Evolutionary conservation across 2,329 filamentous ascomycete species (phyloP).

Genomic region (Colletotrichum sp.): DNA sequence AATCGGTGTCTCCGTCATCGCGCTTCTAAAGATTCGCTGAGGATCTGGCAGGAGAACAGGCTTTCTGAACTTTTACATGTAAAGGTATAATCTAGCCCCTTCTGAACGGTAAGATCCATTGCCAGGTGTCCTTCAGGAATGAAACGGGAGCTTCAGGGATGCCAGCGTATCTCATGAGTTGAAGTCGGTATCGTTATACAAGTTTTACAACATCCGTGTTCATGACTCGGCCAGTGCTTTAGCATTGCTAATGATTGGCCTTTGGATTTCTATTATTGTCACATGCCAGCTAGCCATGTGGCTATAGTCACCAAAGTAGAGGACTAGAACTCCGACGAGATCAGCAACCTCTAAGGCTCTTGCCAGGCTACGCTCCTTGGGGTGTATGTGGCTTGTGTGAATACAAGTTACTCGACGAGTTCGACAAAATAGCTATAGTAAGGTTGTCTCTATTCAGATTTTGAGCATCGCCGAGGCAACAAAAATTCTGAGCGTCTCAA

Average conservation of each 20-base stretch:
- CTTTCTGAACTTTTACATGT: too few species aligned
- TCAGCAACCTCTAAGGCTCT: background rate
- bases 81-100: too few species aligned
- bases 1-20: too few species aligned
- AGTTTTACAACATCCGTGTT: background rate
- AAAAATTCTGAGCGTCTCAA: accelerated
- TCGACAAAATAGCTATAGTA: background rate
- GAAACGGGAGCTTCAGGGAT: too few species aligned
- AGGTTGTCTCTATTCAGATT: background rate
- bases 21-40: too few species aligned
- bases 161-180: too few species aligned
- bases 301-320: accelerated
- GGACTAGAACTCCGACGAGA: background rate
- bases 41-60: too few species aligned
- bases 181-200: too few species aligned
- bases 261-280: background rate
- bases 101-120: too few species aligned
- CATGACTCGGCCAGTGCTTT: accelerated
- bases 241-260: background rate
- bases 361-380: background rate
- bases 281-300: background rate
- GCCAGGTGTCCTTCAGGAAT: too few species aligned
- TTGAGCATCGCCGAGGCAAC: accelerated
- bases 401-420: accelerated
- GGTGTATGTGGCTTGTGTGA: background rate